These are phyloP conservation scores for Picochlorum sp. DNA, from an alignment of 139 green algal genomes.

Conservation along the genomic window DNA sequence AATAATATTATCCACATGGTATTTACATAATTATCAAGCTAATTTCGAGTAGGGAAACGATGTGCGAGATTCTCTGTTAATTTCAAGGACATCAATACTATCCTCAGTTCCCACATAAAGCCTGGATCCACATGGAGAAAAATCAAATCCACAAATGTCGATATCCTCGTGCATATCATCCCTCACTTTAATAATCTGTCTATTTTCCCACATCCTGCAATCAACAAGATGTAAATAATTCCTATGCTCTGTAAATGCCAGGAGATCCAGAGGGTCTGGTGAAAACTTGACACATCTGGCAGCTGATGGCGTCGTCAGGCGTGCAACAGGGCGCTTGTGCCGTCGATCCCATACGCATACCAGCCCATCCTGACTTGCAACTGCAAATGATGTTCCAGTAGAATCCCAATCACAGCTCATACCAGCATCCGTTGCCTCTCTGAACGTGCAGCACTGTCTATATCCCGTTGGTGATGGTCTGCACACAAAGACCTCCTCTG, in stretches of 20 bases:
- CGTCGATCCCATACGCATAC: constrained; percentile 44
- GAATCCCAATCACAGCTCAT: constrained; percentile 54
- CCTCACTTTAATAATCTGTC: constrained; percentile 19
- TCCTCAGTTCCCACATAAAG: constrained; percentile 29
- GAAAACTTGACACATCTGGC: constrained; percentile 40
- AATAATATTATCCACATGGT: neutral
- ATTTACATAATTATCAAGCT: neutral
- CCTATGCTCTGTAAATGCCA: constrained; percentile 46
- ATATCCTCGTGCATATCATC: constrained; percentile 8
- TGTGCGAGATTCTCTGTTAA: constrained; percentile 15
- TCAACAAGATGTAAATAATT: constrained; percentile 29
- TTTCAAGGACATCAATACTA: constrained; percentile 13
- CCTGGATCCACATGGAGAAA: constrained; percentile 17
- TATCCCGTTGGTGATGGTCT: constrained; percentile 30
- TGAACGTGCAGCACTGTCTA: constrained; percentile 16
- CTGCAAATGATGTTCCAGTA: constrained; percentile 31
- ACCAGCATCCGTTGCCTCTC: constrained; percentile 48
- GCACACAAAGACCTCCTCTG: constrained; percentile 30
- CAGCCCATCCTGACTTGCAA: constrained; percentile 43
- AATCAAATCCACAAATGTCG: constrained; percentile 31
- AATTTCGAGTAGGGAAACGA: constrained; percentile 16
- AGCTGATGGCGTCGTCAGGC: constrained; percentile 11
- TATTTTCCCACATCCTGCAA: constrained; percentile 19
- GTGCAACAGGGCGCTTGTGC: constrained; percentile 9
- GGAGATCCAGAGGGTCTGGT: constrained; percentile 34